Percentiles rank a stretch among this genome's conserved stretches.
Conservation (phyloP, 768 basidiomycete species). For the Cystoderma amianthinum region DNA sequence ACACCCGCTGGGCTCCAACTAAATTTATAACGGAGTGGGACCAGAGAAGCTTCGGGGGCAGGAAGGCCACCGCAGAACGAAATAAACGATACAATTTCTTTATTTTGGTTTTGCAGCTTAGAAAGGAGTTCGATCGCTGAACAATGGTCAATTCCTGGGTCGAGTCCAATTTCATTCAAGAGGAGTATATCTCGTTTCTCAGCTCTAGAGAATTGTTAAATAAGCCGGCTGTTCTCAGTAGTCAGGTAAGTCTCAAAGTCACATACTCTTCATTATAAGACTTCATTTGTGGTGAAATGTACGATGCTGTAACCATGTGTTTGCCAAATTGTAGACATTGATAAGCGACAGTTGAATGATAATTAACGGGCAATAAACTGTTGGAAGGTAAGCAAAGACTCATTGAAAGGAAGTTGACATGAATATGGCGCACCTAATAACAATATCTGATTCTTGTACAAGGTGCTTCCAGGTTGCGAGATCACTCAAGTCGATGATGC, state of each 20-base stretch:
- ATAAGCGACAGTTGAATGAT: constrained; percentile 69
- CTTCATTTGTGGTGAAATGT: constrained; percentile 76
- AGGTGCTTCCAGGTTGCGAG: constrained; percentile 36
- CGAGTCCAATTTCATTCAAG: constrained; percentile 86
- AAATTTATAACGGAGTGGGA: constrained; percentile 86
- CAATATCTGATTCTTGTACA: constrained; percentile 63
- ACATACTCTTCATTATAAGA: constrained; percentile 53
- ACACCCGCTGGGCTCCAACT: constrained; percentile 92
- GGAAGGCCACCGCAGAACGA: constrained; percentile 95
- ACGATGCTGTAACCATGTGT: constrained; percentile 89
- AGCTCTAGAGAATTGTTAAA: constrained; percentile 33
- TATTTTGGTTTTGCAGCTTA: constrained; percentile 40
- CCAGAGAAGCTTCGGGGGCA: constrained; percentile 52
- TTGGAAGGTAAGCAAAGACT: background rate
- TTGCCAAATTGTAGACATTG: constrained; percentile 62
- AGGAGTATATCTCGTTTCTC: constrained; percentile 56
- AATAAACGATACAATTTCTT: constrained; percentile 62
- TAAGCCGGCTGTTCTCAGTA: too few species aligned
- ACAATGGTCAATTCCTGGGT: constrained; percentile 87
- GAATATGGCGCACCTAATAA: constrained; percentile 60
- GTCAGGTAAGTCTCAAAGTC: background rate
- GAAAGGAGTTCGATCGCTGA: constrained; percentile 71
- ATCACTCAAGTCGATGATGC: constrained; percentile 56
- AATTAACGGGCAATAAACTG: constrained; percentile 73
- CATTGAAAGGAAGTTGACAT: background rate